Conservation (phyloP, 2,329 filamentous ascomycete species). For the Fusarium sublunatum region DNA sequence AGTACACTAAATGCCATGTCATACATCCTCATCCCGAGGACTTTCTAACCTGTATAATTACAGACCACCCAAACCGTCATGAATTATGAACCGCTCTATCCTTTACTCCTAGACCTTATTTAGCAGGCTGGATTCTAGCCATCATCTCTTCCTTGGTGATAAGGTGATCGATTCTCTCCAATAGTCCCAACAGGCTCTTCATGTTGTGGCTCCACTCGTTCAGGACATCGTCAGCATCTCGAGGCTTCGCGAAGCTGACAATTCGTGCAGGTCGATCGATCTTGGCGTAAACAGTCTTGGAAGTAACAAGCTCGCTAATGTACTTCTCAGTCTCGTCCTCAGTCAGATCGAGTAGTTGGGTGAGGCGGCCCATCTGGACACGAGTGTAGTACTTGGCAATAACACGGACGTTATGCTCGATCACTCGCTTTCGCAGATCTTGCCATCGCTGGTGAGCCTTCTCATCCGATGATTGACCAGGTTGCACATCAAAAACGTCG, state of each 20-base stretch:
- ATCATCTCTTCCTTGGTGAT: conserved; percentile 99
- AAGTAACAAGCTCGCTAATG: conserved; percentile 95
- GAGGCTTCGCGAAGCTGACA: conserved; percentile 93
- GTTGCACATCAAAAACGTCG: conserved; percentile 83
- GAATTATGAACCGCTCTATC: conserved; percentile 42
- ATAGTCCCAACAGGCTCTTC: conserved; percentile 86
- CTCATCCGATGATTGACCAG: conserved; percentile 74
- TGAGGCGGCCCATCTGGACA: conserved; percentile 91
- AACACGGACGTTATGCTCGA: conserved; percentile 98
- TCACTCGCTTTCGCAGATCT: conserved; percentile 96
- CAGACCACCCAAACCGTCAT: conserved; percentile 48
- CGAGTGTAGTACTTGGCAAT: conserved; percentile 99
- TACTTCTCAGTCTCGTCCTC: conserved; percentile 99
- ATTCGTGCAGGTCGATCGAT: conserved; percentile 94
- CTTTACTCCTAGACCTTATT: conserved; percentile 50
- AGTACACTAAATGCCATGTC: conserved; percentile 45
- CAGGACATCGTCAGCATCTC: conserved; percentile 93
- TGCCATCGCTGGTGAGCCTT: conserved; percentile 91
- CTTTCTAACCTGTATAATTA: conserved; percentile 53
- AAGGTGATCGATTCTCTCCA: conserved; percentile 95
- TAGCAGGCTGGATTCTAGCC: conserved; percentile 86
- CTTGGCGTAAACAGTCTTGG: conserved; percentile 97
- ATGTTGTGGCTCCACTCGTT: conserved; percentile 99
- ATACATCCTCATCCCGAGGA: conserved; percentile 48
- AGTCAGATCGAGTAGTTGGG: conserved; percentile 87